These are phyloP conservation scores for Lolium perenne DNA, from an alignment of 176 grass and related monocot genomes.

Conservation along the genomic window DNA sequence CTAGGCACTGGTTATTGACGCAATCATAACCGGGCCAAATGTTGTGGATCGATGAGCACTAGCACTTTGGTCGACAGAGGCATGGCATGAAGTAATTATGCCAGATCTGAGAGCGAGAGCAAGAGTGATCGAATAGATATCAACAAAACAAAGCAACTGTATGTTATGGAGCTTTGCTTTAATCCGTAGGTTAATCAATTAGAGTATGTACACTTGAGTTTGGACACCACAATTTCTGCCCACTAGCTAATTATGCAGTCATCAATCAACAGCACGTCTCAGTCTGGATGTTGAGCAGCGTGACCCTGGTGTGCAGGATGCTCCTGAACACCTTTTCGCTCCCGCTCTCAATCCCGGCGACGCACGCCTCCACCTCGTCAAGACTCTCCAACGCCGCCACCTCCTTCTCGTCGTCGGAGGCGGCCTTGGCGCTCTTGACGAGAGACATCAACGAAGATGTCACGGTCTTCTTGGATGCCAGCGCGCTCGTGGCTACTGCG, in stretches of 20 bases:
- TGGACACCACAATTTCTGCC: not conserved
- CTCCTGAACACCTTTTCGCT: slow-evolving; percentile 57
- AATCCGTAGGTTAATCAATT: not conserved
- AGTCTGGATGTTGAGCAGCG: slow-evolving; percentile 65
- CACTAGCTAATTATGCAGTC: not conserved
- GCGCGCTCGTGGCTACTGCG: not conserved
- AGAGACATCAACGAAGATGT: not conserved
- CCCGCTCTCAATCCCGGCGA: slow-evolving; percentile 38
- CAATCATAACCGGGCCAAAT: too few relatives aligned
- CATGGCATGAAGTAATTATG: too few relatives aligned
- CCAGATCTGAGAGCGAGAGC: too few relatives aligned
- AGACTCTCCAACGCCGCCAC: slow-evolving; percentile 19
- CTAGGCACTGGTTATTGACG: too few relatives aligned
- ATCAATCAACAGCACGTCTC: not conserved
- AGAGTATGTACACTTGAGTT: slow-evolving; percentile 43
- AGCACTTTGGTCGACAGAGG: too few relatives aligned
- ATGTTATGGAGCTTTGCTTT: not conserved
- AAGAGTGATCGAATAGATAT: too few relatives aligned
- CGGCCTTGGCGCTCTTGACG: slow-evolving; percentile 32
- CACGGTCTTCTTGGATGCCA: slow-evolving; percentile 25
- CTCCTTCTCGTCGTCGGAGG: slow-evolving; percentile 41
- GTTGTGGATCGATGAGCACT: too few relatives aligned
- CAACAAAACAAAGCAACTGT: too few relatives aligned
- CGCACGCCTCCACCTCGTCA: slow-evolving; percentile 39
- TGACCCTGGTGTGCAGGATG: slow-evolving; percentile 44